Conservation (phyloP, 1,139 yeast genomes). For the Groenewaldozyma sp. region DNA sequence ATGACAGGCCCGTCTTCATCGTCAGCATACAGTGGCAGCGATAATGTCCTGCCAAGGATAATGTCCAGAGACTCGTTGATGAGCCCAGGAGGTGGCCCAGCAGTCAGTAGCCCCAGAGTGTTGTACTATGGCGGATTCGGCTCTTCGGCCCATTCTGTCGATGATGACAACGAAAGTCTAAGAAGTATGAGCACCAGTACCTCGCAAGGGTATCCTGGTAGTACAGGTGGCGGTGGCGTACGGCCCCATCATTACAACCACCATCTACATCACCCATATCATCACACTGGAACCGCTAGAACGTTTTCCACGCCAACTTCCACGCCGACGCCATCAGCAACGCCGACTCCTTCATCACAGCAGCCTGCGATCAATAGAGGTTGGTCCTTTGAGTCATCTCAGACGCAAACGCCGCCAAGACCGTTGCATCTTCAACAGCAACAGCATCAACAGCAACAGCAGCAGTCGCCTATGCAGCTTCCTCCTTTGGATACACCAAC, state of each 20-base stretch:
- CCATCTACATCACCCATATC: no score
- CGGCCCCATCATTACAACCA: no score
- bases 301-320: no score
- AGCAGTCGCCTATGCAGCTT: not conserved
- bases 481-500: constrained; percentile 2
- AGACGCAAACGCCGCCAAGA: no score
- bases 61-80: not conserved
- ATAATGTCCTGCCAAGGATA: not conserved
- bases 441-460: constrained; percentile 2
- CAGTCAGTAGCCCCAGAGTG: not conserved
- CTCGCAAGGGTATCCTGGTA: not conserved
- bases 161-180: constrained; percentile 1
- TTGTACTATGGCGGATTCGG: not conserved
- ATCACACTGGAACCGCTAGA: no score
- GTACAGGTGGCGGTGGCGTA: not conserved
- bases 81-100: not conserved
- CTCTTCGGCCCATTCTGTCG: not conserved
- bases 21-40: not conserved
- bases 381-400: no score
- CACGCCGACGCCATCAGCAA: no score
- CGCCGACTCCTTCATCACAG: no score
- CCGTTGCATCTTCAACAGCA: no score
- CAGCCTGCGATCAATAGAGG: no score
- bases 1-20: no score
- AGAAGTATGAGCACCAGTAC: not conserved